Evolutionary conservation across 805 yeast genomes (phyloP), one percentile per base, ranked within the genome.

Genomic region (Lachancea kluyveri): DNA sequence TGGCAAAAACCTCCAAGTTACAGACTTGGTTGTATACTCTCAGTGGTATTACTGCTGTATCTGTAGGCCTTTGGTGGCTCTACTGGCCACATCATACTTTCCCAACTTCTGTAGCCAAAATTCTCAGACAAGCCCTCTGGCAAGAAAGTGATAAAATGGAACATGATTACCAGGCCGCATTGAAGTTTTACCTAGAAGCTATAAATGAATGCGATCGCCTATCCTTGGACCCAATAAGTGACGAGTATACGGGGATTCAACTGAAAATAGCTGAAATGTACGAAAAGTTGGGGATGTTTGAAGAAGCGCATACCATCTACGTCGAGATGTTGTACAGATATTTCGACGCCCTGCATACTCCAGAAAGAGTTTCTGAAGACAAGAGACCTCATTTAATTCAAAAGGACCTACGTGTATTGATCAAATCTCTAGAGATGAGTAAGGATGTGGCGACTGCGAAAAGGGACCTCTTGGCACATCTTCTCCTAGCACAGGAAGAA

Each of bases 191-290:
- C 57, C 68, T 84, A 26, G 79, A 79, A 41, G 95, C 95, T 0
- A 59, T 87, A 17, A 66, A 74, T 17, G 68, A 72, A 40, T 79
- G 86, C 23, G 69, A 76, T 21, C 61, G 67, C 17, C 58, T 74
- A 27, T 67, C 66, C 0, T 53, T 85, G 60, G 71, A 74, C 40
- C 70, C 69, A 8, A 45, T 81, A 19, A 66, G 75, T 35, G 92
- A 85, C 48, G 90, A 83, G 48, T 88, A 83, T 54, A 88, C 96
- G 0, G 96, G 96, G 0, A 74, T 90, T 32, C 94, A 88, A 49
- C 65, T 90, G 54, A 85, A 88, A 48, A 64, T 85, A 21, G 94
- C 81, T 8, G 95, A 87, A 48, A 80, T 86, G 86, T 83, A 75
- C 51, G 95, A 85, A 48, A 66, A 78, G 24, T 56, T 86, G 44